Base-by-base conservation (phyloP, 2,329 filamentous ascomycete genomes). In the Trematosphaeria pertusa region DNA sequence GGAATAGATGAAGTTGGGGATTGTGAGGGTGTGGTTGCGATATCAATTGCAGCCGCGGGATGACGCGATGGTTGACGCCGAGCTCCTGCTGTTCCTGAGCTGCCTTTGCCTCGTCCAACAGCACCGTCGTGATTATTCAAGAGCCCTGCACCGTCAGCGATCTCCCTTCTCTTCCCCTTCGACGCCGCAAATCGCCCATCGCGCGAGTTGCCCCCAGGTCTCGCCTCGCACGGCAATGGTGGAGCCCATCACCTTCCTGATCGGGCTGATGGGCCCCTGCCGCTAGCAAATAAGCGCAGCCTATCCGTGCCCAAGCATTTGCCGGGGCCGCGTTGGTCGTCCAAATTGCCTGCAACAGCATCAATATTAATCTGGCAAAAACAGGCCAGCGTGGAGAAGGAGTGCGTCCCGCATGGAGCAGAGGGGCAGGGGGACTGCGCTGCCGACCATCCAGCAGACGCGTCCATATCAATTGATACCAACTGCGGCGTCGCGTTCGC, bases 221-320 rank as follows among this genome's bases (percentile, higher is more conserved):
- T n/a, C n/a, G n/a, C n/a, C n/a, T n/a, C n/a, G n/a, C n/a, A n/a
- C n/a, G n/a, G n/a, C n/a, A n/a, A n/a, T n/a, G n/a, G n/a, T n/a
- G n/a, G n/a, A n/a, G n/a, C n/a, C n/a, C 24, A 8, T 39, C 37
- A 45, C 43, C 43, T 45, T 32, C 43, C 35, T 11, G 28, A 33
- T 38, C 6, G 26, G 43, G 15, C 19, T 6, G 5, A 24, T 26
- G 26, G 33, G 26, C 14, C 28, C 5, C 17, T 32, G 43, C 43
- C 24, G 34, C 43, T 34, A 45, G 21, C 32, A 12, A 7, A 22
- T 28, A 5, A 32, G 14, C 26, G 19, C 43, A 34, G 26, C 28
- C 28, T 26, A 28, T 45, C 35, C 26, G 43, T 20, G 12, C 5
- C 3, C 21, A 15, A 26, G 26, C 43, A 45, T 38, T 24, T 39